Evolutionary conservation across 108 stramenopile species (phyloP).

Genomic region (Fragilariopsis cylindrus): DNA sequence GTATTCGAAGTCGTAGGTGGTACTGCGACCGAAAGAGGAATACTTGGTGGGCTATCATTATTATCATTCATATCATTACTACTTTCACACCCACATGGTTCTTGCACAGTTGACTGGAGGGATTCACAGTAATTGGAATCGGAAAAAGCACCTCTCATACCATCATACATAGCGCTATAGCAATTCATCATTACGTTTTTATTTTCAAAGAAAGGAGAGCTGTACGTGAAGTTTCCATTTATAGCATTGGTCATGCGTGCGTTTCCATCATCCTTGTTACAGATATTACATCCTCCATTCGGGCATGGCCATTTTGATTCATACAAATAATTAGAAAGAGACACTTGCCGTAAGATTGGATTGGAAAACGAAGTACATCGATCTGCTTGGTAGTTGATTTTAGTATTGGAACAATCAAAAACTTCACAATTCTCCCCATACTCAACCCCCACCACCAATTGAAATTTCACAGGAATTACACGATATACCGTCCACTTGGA

Average conservation of each 20-base stretch:
- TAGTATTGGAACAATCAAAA: slow-evolving; percentile 1
- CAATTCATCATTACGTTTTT: background rate
- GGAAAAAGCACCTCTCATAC: background rate
- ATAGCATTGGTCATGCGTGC: background rate
- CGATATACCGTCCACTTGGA: background rate
- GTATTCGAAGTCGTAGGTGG: too few relatives aligned
- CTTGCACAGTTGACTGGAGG: background rate
- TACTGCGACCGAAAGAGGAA: too few relatives aligned
- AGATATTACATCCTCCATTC: background rate
- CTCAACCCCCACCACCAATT: slow-evolving; percentile 2
- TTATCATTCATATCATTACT: too few relatives aligned
- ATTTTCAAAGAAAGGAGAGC: too few relatives aligned
- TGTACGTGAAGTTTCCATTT: background rate
- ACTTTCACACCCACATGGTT: background rate
- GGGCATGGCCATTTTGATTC: slow-evolving; percentile 1
- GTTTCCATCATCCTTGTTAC: background rate
- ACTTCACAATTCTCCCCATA: background rate
- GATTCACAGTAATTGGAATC: background rate
- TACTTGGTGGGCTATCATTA: too few relatives aligned
- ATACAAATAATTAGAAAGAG: background rate
- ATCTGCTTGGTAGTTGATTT: background rate
- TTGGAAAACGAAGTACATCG: background rate
- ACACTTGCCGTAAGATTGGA: background rate
- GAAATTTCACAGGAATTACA: background rate
- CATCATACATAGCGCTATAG: background rate